Evolutionary conservation across 2,329 filamentous ascomycete species (phyloP), one percentile per base, ranked within the genome.

Genomic region (Elsinoe ampelina): DNA sequence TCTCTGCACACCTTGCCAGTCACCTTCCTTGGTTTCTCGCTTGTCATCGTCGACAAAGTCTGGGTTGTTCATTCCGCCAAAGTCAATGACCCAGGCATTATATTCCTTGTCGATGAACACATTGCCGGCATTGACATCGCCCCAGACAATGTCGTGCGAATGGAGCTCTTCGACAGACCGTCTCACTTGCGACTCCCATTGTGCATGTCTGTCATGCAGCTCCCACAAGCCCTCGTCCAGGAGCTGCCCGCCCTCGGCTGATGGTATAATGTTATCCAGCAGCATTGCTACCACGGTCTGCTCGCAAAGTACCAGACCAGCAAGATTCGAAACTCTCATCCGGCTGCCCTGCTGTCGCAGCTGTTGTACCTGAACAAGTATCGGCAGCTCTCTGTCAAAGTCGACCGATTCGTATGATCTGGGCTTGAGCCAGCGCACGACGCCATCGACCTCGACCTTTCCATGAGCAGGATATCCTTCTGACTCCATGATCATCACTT

Each of bases 111-210:
- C 63, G 26, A 65, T 60, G 34, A 64, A 19, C 42, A 66, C 59
- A 38, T 66, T 66, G 41, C 61, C 60, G 32, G 63, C 56, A 55
- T 66, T 63, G 11, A 58, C 63, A 50, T 65, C 62, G 30, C 64
- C 63, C 63, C 63, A 66, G 2, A 62, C 54, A 39, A 66, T 61
- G 35, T 54, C 54, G n/a, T 56, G 20, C 12, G 54, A 55, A 58
- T 66, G 63, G 3, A 66, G 60, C 50, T 54, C 30, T 26, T 20
- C 5, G 30, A 58, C 48, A 6, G 19, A 45, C 17, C 8, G 12
- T 19, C 12, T 36, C 8, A 55, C 36, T 41, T 58, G 57, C 2
- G 34, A 12, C 13, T 47, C 34, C 39, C 57, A 58, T 39, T 30
- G 5, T 30, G n/a, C 8, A 35, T 26, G 39, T 26, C 52, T 17